These are phyloP conservation scores for Pichia sp. DNA, from an alignment of 1,139 yeast species.

Conservation along the genomic window DNA sequence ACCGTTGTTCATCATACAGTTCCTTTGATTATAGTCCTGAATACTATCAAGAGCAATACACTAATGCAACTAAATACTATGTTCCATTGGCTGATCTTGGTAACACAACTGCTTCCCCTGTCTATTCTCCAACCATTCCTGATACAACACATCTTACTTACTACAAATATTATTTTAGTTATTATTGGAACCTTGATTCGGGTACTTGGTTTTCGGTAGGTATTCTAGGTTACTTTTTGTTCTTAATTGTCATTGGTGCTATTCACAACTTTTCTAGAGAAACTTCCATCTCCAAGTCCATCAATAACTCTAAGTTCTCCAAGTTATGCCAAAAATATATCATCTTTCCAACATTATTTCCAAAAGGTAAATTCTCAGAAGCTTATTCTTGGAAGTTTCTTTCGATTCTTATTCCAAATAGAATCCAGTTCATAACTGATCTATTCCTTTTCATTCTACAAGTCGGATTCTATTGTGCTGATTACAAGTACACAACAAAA, in stretches of 20 bases:
- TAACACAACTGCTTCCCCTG: conserved; percentile 7
- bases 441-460: conserved; percentile 11
- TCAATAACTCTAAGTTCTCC: conserved; percentile 4
- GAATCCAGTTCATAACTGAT: conserved; percentile 14
- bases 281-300: neutral
- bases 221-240: conserved; percentile 9
- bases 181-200: conserved; percentile 10
- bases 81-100: conserved; percentile 1
- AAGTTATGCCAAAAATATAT: conserved; percentile 11
- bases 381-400: conserved; percentile 10
- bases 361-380: conserved; percentile 13
- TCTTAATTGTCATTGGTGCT: conserved; percentile 10
- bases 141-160: neutral
- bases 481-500: conserved; percentile 1
- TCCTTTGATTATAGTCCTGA: neutral
- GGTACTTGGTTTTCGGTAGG: conserved; percentile 16
- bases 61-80: conserved; percentile 12
- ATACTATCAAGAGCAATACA: conserved; percentile 4
- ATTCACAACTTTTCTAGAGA: conserved; percentile 9
- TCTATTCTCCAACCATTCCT: conserved; percentile 14
- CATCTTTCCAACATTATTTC: conserved; percentile 12
- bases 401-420: conserved; percentile 14
- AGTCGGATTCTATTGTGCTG: conserved; percentile 12
- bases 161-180: conserved; percentile 1
- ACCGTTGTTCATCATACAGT: neutral